These are phyloP conservation scores for Pythium folliculosum DNA, from an alignment of 352 stramenopile genomes.

Conservation along the genomic window DNA sequence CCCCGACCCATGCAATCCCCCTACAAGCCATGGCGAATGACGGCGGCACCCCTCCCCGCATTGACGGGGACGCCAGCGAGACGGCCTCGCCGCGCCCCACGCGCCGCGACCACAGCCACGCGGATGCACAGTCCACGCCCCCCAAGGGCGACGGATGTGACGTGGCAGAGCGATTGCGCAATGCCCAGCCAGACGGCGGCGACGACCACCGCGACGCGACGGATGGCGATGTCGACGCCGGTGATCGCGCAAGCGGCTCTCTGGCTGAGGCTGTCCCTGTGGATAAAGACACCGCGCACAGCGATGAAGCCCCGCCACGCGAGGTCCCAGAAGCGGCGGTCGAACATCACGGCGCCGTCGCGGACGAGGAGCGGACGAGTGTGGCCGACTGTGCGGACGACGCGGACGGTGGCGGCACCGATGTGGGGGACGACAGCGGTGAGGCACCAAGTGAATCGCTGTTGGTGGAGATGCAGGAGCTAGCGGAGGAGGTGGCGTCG, in stretches of 20 bases:
- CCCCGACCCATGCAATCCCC: not conserved
- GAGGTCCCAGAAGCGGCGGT: not conserved
- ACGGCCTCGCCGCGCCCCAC: not conserved
- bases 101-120: not conserved
- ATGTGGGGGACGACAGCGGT: no score
- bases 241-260: slow-evolving; percentile 3
- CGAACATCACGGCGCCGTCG: no score
- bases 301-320: not conserved
- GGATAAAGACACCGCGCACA: not conserved
- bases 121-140: slow-evolving; percentile 2
- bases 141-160: not conserved
- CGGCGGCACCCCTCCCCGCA: not conserved
- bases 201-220: not conserved
- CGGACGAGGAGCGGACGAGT: no score
- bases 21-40: slow-evolving; percentile 9
- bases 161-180: slow-evolving; percentile 11
- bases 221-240: no score
- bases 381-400: no score
- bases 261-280: not conserved
- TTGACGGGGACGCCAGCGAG: not conserved
- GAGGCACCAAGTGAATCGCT: not conserved
- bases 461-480: slow-evolving; percentile 7
- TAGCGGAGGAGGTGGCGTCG: slow-evolving; percentile 22
- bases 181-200: not conserved
- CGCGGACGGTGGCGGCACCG: no score